Evolutionary conservation across 1,139 yeast genomes (phyloP).

Genomic region (Eremothecium coryli): DNA sequence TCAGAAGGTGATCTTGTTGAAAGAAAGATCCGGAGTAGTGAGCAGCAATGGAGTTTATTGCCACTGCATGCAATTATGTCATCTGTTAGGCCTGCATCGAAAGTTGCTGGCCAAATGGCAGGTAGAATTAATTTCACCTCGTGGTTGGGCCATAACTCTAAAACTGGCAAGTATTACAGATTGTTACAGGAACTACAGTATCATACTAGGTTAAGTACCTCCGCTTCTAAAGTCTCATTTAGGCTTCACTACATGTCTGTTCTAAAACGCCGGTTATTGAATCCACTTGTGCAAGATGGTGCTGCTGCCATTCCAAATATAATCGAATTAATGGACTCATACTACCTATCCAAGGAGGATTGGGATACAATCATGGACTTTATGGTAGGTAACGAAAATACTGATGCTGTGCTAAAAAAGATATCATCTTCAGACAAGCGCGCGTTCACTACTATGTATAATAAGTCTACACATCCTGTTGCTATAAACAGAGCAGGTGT

Average conservation of each 20-base stretch:
- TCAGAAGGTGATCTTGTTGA: slow-evolving; percentile 77
- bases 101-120: slow-evolving; percentile 61
- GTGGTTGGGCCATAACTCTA: slow-evolving; percentile 90
- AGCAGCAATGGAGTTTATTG: slow-evolving; percentile 91
- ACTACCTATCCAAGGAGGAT: slow-evolving; percentile 80
- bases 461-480: slow-evolving; percentile 67
- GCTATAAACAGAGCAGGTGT: slow-evolving; percentile 53
- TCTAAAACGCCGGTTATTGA: slow-evolving; percentile 44
- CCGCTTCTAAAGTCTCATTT: slow-evolving; percentile 66
- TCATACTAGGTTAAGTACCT: slow-evolving; percentile 72
- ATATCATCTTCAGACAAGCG: slow-evolving; percentile 70
- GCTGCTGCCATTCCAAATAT: slow-evolving; percentile 58
- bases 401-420: slow-evolving; percentile 44
- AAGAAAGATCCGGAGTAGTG: slow-evolving; percentile 73
- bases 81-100: slow-evolving; percentile 70
- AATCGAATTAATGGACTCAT: slow-evolving; percentile 66
- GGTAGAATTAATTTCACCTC: slow-evolving; percentile 72
- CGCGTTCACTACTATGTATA: slow-evolving; percentile 79
- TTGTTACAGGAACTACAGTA: slow-evolving; percentile 80
- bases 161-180: slow-evolving; percentile 67
- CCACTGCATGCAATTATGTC: slow-evolving; percentile 91
- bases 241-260: slow-evolving; percentile 71
- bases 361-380: slow-evolving; percentile 83
- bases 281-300: slow-evolving; percentile 46
- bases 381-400: slow-evolving; percentile 54